Conservation (phyloP, 2,329 filamentous ascomycete genomes). For the Aciculosporium take region DNA sequence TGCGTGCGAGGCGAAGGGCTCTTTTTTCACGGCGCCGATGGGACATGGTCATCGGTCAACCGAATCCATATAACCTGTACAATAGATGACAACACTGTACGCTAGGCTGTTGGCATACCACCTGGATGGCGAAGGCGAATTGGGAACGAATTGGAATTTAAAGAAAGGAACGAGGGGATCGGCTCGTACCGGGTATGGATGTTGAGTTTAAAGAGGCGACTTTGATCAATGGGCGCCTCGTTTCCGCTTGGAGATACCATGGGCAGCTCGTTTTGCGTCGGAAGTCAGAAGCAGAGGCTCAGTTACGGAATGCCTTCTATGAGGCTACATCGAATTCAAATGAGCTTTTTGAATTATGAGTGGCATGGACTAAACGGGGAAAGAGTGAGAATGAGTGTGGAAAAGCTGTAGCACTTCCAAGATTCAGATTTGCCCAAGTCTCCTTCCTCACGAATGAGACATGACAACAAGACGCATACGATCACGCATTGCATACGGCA, state of each 20-base stretch:
- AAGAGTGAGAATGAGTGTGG: neutral
- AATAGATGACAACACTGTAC: slow-evolving; percentile 11
- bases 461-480: neutral
- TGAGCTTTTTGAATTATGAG: too few relatives aligned
- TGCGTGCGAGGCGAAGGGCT: neutral
- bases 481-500: neutral
- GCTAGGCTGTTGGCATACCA: slow-evolving; percentile 1
- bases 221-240: neutral
- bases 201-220: neutral
- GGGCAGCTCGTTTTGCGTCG: too few relatives aligned
- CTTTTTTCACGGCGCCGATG: neutral
- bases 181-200: neutral
- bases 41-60: neutral
- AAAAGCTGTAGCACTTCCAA: neutral
- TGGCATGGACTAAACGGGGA: too few relatives aligned
- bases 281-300: too few relatives aligned
- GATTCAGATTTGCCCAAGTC: neutral
- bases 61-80: slow-evolving; percentile 12
- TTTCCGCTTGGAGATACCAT: neutral
- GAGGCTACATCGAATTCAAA: neutral
- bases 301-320: neutral
- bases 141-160: neutral
- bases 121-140: neutral
- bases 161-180: neutral
- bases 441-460: neutral